phyloP scores from a whole-genome alignment of 805 yeast species.

The Candida gorgasii region DNA sequence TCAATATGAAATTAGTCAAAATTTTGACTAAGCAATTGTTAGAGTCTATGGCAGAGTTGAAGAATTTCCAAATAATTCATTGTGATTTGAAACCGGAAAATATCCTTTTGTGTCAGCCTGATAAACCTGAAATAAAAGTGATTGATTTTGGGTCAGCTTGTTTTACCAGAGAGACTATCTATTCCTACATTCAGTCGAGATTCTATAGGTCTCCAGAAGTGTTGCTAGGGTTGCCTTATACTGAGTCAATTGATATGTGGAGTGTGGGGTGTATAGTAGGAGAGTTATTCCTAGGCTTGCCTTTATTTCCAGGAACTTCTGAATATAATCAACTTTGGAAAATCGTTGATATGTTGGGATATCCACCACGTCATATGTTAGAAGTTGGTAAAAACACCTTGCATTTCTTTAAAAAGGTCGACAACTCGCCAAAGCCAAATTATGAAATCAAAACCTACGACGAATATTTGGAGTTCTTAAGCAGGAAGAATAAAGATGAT shows the following conservation, averaged over 20 bases:
- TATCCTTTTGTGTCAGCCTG: conserved; percentile 75
- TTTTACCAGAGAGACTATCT: conserved; percentile 84
- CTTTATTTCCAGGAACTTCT: conserved; percentile 91
- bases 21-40: conserved; percentile 77
- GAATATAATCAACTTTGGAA: conserved; percentile 89
- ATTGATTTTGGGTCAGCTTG: conserved; percentile 97
- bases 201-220: conserved; percentile 96
- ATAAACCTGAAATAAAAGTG: conserved; percentile 82
- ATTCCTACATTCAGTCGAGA: conserved; percentile 89
- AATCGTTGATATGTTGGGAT: conserved; percentile 77
- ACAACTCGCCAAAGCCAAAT: conserved; percentile 24
- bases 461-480: conserved; percentile 34
- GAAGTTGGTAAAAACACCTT: conserved; percentile 88
- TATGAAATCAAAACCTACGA: conserved; percentile 36
- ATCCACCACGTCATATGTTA: conserved; percentile 94
- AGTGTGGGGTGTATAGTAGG: conserved; percentile 92
- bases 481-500: conserved; percentile 24
- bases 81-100: conserved; percentile 98
- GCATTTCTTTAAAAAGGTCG: conserved; percentile 59
- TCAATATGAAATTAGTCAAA: conserved; percentile 75
- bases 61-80: conserved; percentile 83
- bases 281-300: conserved; percentile 87
- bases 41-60: conserved; percentile 77
- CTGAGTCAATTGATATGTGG: conserved; percentile 96
- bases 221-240: conserved; percentile 85